Base-by-base conservation (phyloP, 2,329 filamentous ascomycete species). In the Botrytis cinerea region DNA sequence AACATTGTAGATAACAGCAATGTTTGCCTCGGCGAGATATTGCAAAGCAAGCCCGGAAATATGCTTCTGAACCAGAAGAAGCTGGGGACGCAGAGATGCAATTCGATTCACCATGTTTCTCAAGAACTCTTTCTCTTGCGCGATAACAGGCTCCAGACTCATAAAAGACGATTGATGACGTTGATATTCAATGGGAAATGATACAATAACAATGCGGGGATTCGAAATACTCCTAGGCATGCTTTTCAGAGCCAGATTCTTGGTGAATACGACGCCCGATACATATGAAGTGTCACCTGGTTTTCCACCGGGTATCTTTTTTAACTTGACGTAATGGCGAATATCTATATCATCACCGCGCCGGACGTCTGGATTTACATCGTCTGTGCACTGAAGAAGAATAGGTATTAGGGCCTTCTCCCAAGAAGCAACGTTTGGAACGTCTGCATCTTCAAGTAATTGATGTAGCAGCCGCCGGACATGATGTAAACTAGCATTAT, bases 281-380 rank as follows among this genome's bases (percentile, higher is more conserved):
- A 98, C 92, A 81, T 99, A 99, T n/a, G 92, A 91, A 10, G 95
- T 98, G 82, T 99, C 95, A 38, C 93, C 91, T 28, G 95, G 95
- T 76, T 89, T 92, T 25, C 95, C 95, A 25, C 96, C 95, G 0
- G 95, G 93, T 20, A 99, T 96, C 81, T 97, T 97, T 81, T 99
- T 99, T 45, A 99, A 84, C 81, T 99, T 99, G 75, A 99, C 94
- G 80, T 98, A 99, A 81, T 98, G 95, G 5, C 96, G 89, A 74
- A 99, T 96, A 81, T 99, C 96, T 87, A 99, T 98, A 80, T 96
- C 93, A 81, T 99, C 96, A 43, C 94, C 95, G 72, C 90, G 89
- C 73, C 94, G 92, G 62, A 98, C 93, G 81, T 98, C 93, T 1
- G 96, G 96, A 75, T 97, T 92, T 5, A 99, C 95, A 80, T 98